Percentiles rank a stretch among this genome's conserved stretches.
phyloP scores from a whole-genome alignment of 805 yeast species.

The Candida ovalis region DNA sequence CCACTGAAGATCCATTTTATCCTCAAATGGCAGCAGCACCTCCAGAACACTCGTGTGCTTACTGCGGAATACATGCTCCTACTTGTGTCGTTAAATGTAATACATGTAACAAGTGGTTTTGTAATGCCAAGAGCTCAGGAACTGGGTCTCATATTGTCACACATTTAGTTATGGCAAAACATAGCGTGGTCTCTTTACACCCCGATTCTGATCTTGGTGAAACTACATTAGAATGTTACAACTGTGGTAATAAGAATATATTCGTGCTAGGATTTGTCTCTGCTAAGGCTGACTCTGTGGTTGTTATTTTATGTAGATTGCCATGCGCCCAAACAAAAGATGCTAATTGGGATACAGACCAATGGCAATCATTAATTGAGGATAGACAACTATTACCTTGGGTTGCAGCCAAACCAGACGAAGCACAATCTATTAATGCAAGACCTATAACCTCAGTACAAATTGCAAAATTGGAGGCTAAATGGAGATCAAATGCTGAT shows the following conservation, averaged over 20 bases:
- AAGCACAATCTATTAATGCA: slow-evolving; percentile 56
- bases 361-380: slow-evolving; percentile 85
- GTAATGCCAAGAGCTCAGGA: slow-evolving; percentile 66
- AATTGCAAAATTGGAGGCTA: slow-evolving; percentile 68
- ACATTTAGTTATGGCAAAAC: slow-evolving; percentile 78
- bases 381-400: slow-evolving; percentile 75
- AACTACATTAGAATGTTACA: slow-evolving; percentile 81
- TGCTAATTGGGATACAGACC: slow-evolving; percentile 78
- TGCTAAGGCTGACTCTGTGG: slow-evolving; percentile 82
- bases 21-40: neutral
- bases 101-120: slow-evolving; percentile 82
- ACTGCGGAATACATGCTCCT: slow-evolving; percentile 71
- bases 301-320: slow-evolving; percentile 79
- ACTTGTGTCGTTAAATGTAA: slow-evolving; percentile 71
- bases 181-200: slow-evolving; percentile 69
- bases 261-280: slow-evolving; percentile 83
- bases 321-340: slow-evolving; percentile 83
- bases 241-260: slow-evolving; percentile 78
- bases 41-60: slow-evolving; percentile 44
- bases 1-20: neutral
- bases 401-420: slow-evolving; percentile 71
- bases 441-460: slow-evolving; percentile 57
- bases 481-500: slow-evolving; percentile 71
- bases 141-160: slow-evolving; percentile 72
- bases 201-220: slow-evolving; percentile 84